Conservation (phyloP, 768 basidiomycete species). For the Pleurotus sapidus region DNA sequence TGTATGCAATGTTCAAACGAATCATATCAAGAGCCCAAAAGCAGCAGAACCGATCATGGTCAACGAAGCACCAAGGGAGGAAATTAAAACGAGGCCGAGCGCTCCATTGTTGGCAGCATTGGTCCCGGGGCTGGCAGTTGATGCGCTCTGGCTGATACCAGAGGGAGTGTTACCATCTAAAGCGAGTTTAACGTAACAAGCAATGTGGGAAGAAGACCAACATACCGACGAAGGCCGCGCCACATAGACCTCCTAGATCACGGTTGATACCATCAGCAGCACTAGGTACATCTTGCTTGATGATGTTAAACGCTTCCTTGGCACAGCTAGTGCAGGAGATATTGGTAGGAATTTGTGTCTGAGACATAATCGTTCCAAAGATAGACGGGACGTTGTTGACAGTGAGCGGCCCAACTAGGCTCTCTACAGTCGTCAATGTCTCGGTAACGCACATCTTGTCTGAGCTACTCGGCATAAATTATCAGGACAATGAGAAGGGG, state of each 20-base stretch:
- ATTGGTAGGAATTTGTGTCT: slow-evolving; percentile 22
- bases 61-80: slow-evolving; percentile 20
- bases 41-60: slow-evolving; percentile 29
- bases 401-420: slow-evolving; percentile 31
- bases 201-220: background rate
- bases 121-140: slow-evolving; percentile 14
- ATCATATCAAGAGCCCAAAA: slow-evolving; percentile 31
- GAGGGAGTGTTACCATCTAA: slow-evolving; percentile 37
- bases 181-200: background rate
- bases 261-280: slow-evolving; percentile 24
- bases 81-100: slow-evolving; percentile 12
- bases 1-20: too few species aligned
- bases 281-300: slow-evolving; percentile 31
- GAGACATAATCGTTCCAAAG: slow-evolving; percentile 2
- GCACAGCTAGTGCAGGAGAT: slow-evolving; percentile 52
- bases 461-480: slow-evolving; percentile 29
- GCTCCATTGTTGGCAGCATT: slow-evolving; percentile 15
- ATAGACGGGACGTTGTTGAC: slow-evolving; percentile 24
- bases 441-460: slow-evolving; percentile 52
- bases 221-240: slow-evolving; percentile 51
- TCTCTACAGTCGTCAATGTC: slow-evolving; percentile 50
- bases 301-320: slow-evolving; percentile 48
- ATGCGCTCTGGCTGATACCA: slow-evolving; percentile 31
- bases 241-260: slow-evolving; percentile 38
- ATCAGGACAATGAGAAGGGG: background rate